Conservation (phyloP, 2,329 filamentous ascomycete genomes). For the Colletotrichum cuscutae region DNA sequence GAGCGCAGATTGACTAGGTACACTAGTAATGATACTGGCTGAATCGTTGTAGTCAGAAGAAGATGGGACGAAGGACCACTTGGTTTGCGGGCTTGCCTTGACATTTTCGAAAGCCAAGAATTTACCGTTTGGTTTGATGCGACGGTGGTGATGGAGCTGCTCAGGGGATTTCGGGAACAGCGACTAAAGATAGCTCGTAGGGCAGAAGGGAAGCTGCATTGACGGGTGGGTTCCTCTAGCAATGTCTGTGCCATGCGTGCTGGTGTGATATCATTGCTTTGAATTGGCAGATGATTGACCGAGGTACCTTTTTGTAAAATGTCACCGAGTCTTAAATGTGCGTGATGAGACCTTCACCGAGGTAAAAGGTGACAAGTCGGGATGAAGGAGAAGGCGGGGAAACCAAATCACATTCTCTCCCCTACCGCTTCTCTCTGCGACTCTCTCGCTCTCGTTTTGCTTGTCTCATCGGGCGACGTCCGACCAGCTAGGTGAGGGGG, state of each 20-base stretch:
- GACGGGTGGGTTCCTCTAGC: not conserved
- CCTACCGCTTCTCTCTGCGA: not conserved
- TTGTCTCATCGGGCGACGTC: not conserved
- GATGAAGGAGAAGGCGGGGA: not conserved
- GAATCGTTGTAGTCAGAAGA: too few relatives aligned
- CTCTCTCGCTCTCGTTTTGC: not conserved
- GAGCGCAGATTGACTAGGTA: too few relatives aligned
- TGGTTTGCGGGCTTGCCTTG: not conserved
- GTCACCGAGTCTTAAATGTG: not conserved
- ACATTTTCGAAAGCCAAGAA: not conserved
- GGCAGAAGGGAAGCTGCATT: conserved; percentile 3
- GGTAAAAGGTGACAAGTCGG: not conserved
- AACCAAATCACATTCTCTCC: not conserved
- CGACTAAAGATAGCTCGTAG: not conserved
- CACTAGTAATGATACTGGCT: too few relatives aligned
- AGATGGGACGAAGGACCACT: conserved; percentile 3
- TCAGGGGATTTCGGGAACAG: too few relatives aligned
- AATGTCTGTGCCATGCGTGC: conserved; percentile 1
- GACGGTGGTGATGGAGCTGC: not conserved
- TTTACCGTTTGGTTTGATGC: not conserved
- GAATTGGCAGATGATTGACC: not conserved
- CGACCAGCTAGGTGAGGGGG: not conserved
- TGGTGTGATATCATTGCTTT: not conserved
- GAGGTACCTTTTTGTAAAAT: not conserved
- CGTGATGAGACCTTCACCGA: not conserved